Evolutionary conservation across 2,329 filamentous ascomycete genomes (phyloP).

Genomic region (Trichoderma sp.): DNA sequence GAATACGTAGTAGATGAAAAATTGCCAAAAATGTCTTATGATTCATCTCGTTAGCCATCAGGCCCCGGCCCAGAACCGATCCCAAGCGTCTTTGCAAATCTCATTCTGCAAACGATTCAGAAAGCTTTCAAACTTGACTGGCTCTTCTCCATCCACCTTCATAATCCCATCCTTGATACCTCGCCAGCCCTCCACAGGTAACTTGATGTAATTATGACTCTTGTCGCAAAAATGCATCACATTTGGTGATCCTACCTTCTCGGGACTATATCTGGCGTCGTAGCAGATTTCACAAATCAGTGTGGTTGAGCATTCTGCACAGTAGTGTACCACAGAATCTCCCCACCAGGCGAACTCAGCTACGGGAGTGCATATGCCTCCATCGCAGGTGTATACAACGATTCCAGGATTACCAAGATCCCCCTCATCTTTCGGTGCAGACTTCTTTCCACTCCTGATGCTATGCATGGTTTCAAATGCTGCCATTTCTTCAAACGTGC

Average conservation of each 20-base stretch:
- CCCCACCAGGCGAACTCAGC: constrained; percentile 24
- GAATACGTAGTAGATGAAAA: neutral
- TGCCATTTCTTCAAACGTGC: neutral
- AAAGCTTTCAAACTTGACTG: constrained; percentile 22
- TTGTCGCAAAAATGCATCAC: constrained; percentile 21
- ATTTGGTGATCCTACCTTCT: constrained; percentile 9
- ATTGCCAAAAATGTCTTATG: neutral
- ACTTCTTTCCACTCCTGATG: neutral
- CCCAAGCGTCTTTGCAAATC: constrained; percentile 22
- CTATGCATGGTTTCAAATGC: neutral
- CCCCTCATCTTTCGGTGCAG: constrained; percentile 11
- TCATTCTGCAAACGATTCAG: constrained; percentile 21
- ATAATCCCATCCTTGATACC: constrained; percentile 25
- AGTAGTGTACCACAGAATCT: constrained; percentile 22
- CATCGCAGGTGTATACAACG: constrained; percentile 18
- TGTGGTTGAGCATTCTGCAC: constrained; percentile 23
- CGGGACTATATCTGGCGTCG: constrained; percentile 14
- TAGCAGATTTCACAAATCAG: constrained; percentile 26
- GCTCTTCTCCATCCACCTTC: constrained; percentile 22
- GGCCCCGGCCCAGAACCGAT: constrained; percentile 20
- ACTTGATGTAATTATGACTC: constrained; percentile 25
- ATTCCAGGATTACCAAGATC: constrained; percentile 10
- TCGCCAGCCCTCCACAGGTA: constrained; percentile 26
- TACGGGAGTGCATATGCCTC: constrained; percentile 20
- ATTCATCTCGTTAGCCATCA: neutral